A percentile compares a stretch with the other conserved stretches of the same genome.
Evolutionary conservation across 495 filamentous ascomycete genomes (phyloP).

Genomic region (Podospora pseudopauciseta): DNA sequence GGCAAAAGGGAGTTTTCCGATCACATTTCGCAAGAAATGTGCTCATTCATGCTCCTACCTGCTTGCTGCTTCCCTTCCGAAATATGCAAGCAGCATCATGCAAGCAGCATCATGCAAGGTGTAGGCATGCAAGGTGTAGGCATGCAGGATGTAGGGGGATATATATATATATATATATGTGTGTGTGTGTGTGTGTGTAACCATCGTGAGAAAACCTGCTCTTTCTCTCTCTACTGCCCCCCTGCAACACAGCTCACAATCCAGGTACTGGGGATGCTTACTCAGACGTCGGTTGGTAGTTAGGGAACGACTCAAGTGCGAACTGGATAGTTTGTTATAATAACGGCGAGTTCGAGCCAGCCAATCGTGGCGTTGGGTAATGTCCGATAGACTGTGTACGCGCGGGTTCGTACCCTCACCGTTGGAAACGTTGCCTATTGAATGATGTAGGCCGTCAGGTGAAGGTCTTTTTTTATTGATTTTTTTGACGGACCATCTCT

Average conservation of each 20-base stretch:
- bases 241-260: neutral
- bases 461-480: neutral
- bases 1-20: neutral
- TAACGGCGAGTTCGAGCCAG: neutral
- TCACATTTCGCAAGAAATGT: neutral
- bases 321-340: neutral
- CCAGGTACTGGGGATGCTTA: neutral
- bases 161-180: no score
- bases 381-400: no score
- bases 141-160: no score
- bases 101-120: no score
- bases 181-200: no score
- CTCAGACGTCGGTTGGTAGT: neutral
- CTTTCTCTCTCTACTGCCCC: neutral
- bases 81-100: neutral
- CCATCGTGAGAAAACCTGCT: neutral
- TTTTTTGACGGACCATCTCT: neutral
- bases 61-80: neutral
- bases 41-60: neutral
- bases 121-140: no score
- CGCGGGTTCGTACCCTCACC: neutral
- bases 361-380: neutral
- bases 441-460: neutral
- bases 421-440: neutral
- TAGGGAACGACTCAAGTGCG: neutral